Base-by-base conservation (phyloP, 1,284 basidiomycete genomes). In the Sanguinoderma infundibulare region DNA sequence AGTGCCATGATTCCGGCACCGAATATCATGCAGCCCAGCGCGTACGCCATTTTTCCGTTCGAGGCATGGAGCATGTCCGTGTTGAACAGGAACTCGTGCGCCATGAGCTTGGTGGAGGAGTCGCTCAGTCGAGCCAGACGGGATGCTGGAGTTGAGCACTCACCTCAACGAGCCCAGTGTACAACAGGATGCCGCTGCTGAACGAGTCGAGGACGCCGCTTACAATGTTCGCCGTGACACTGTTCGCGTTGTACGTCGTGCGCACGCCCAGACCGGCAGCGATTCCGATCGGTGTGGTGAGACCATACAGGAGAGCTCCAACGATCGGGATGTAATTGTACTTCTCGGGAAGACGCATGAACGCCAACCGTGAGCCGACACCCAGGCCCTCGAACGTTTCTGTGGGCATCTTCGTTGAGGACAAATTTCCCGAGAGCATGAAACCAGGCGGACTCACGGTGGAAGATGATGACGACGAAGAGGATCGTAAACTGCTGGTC, bases 301-400 rank as follows among this genome's bases (percentile, higher is more conserved):
- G 74, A 3, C 91, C 86, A 74, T 94, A 97, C 14, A 91, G 62
- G 10, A 86, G 9, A 2, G 87, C 94, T 9, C 84, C 94, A 20
- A 79, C 68, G 61, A 87, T 78, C 5, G 93, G 89, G 0, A 92
- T 76, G 78, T 81, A 91, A 58, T 75, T 78, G 70, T 88, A 88
- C 50, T 76, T 72, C 0, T 70, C 57, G 0, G 93, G 87, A 0
- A 98, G 79, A 15, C 79, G 75, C 70, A 98, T 82, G 71, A 81
- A 87, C 0, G 95, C 92, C 9, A 96, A 80, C 44, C 94, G 90
- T 0, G 94, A 89, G 24, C 95, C 95, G 28, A 98, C 80, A 77
- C 94, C 96, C 53, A 97, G 85, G 28, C 95, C 95, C 74, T 98
- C 95, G 69, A 97, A 97, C 57, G 86, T 91, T 83, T 95, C 91